Percentiles rank a stretch among this genome's conserved stretches.
These are phyloP conservation scores for Neonectria punicea DNA, from an alignment of 2,329 filamentous ascomycete species.

Conservation along the genomic window DNA sequence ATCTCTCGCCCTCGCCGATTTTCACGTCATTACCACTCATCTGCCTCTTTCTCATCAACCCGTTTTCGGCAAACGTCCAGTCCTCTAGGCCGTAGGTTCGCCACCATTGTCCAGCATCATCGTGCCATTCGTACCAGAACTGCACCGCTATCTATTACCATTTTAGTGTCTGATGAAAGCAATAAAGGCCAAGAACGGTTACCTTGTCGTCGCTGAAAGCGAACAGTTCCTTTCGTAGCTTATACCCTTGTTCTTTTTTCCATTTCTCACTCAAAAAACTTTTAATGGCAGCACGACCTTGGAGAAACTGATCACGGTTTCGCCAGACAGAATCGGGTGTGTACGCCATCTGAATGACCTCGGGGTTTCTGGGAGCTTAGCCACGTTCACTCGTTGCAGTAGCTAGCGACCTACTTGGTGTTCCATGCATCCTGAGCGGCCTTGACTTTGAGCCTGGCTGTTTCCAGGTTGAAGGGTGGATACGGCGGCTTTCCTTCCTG, in stretches of 20 bases:
- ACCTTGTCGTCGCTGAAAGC: conserved; percentile 75
- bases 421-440: conserved; percentile 88
- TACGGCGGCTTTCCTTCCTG: conserved; percentile 52
- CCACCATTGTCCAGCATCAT: conserved; percentile 79
- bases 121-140: conserved; percentile 89
- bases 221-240: conserved; percentile 85
- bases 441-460: conserved; percentile 81
- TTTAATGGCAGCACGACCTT: conserved; percentile 74
- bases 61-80: conserved; percentile 78
- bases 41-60: conserved; percentile 77
- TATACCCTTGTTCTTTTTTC: conserved; percentile 76
- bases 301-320: conserved; percentile 77
- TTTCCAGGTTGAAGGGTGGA: conserved; percentile 80
- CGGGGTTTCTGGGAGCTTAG: conserved; percentile 51
- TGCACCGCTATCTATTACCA: conserved; percentile 77
- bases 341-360: conserved; percentile 75
- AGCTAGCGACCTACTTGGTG: conserved; percentile 63
- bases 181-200: neutral
- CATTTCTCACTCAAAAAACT: conserved; percentile 79
- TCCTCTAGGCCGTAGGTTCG: conserved; percentile 87
- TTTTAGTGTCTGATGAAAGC: neutral
- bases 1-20: conserved; percentile 70
- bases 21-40: conserved; percentile 81
- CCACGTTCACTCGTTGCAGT: no score
- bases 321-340: conserved; percentile 83